Base-by-base conservation (phyloP, 345 rosid genomes). In the Geranium rotundifolium region DNA sequence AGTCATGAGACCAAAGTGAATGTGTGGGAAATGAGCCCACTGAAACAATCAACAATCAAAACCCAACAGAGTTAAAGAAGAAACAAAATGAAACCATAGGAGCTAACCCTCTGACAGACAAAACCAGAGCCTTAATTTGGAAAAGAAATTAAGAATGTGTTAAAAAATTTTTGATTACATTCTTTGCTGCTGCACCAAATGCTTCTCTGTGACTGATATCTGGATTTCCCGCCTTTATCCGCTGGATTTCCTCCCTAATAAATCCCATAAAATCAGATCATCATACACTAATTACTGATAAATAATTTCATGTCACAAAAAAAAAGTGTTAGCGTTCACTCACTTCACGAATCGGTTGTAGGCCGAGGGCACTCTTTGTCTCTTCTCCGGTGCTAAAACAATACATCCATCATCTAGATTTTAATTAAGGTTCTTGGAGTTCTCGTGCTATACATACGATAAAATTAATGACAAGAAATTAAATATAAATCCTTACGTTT, bases 11-110 rank as follows among this genome's bases (percentile, higher is more conserved):
- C 99, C 97, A 79, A 86, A 90, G 71, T 90, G 99, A 70, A 88
- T 95, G 81, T 86, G 91, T 1, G 99, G 99, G 70, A 90, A 90
- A 63, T 95, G 99, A 81, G 99, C 99, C 97, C 97, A 95, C 99
- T 95, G 74, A 16, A 64, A 49, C 19, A 63, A 63, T 23, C 27
- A 23, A 23, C 27, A 23, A 23, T 23, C 18, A 27, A 23, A 23
- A 23, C 27, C 27, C 27, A 23, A 23, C 27, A 67, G 60, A 60
- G 52, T 2, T 17, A 60, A 46, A 34, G 34, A 55, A 58, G 0
- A n/a, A 31, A 30, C 54, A 29, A 1, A n/a, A 29, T 0, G 57
- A 46, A 46, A 3, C 52, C 52, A 10, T 46, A 15, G 18, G 0
- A 49, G 17, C 10, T 3, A 7, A n/a, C 2, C 27, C 7, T 1